Evolutionary conservation across 371 early-diverging fungal genomes (phyloP).

Genomic region (Saksenaea vasiformis): DNA sequence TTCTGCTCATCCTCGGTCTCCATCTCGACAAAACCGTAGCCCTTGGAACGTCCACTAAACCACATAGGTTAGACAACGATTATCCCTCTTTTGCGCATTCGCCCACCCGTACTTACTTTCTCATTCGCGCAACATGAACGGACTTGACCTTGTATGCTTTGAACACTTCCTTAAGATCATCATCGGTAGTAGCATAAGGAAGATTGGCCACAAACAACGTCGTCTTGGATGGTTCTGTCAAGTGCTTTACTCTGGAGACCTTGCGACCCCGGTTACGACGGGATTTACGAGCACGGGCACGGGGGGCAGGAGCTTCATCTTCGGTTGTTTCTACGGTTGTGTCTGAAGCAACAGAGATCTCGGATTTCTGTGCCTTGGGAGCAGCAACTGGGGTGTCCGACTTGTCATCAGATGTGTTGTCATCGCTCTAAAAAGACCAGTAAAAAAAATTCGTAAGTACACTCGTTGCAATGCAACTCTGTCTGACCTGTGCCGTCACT

Average conservation of each 20-base stretch:
- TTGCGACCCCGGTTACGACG: slow-evolving; percentile 1
- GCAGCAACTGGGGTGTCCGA: neutral
- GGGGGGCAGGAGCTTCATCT: neutral
- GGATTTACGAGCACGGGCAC: neutral
- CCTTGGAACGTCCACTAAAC: slow-evolving; percentile 71
- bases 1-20: slow-evolving; percentile 74
- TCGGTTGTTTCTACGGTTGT: neutral
- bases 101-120: slow-evolving; percentile 14
- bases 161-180: slow-evolving; percentile 75
- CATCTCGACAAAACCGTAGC: slow-evolving; percentile 90
- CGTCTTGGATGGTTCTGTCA: slow-evolving; percentile 72
- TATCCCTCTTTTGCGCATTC: neutral
- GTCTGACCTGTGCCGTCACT: neutral
- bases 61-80: neutral
- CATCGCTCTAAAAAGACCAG: neutral
- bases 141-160: slow-evolving; percentile 68
- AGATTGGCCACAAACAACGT: slow-evolving; percentile 90
- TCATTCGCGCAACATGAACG: slow-evolving; percentile 70
- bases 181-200: slow-evolving; percentile 81
- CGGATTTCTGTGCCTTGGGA: slow-evolving; percentile 6
- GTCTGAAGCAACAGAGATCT: slow-evolving; percentile 11
- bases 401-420: slow-evolving; percentile 10
- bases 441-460: neutral
- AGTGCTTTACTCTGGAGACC: neutral
- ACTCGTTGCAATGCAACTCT: neutral